Conservation (phyloP, 371 early-diverging fungal genomes). For the Mucor ambiguus region DNA sequence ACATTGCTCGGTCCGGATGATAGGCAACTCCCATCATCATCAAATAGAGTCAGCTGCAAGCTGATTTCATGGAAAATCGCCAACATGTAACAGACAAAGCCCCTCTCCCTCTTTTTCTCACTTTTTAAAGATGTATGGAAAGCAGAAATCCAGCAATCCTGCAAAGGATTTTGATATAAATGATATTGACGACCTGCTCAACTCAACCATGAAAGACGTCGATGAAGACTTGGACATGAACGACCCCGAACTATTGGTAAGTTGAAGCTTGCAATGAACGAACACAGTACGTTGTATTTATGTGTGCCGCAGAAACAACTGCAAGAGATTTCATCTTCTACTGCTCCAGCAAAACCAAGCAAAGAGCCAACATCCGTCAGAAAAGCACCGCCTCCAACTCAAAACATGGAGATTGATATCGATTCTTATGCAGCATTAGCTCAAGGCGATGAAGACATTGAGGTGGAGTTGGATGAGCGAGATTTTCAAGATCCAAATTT, state of each 20-base stretch:
- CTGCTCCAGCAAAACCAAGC: slow-evolving; percentile 2
- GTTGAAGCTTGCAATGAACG: neutral
- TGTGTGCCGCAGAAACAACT: slow-evolving; percentile 38
- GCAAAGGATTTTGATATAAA: slow-evolving; percentile 24
- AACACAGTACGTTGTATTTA: neutral
- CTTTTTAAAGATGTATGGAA: neutral
- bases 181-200: slow-evolving; percentile 20
- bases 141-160: neutral
- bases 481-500: slow-evolving; percentile 46
- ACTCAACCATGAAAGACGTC: slow-evolving; percentile 27
- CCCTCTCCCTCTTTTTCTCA: neutral
- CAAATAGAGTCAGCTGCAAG: neutral
- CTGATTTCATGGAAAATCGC: neutral
- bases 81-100: neutral
- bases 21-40: no score
- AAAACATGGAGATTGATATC: slow-evolving; percentile 34
- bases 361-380: slow-evolving; percentile 6
- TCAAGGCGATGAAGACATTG: slow-evolving; percentile 37
- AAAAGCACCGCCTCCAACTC: slow-evolving; percentile 5
- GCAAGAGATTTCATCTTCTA: slow-evolving; percentile 26
- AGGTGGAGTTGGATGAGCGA: slow-evolving; percentile 43
- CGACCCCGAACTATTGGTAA: slow-evolving; percentile 56
- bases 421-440: slow-evolving; percentile 44
- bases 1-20: no score
- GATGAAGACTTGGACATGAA: slow-evolving; percentile 40